Conservation (phyloP, 1,284 basidiomycete species). For the Puccinia polysora region DNA sequence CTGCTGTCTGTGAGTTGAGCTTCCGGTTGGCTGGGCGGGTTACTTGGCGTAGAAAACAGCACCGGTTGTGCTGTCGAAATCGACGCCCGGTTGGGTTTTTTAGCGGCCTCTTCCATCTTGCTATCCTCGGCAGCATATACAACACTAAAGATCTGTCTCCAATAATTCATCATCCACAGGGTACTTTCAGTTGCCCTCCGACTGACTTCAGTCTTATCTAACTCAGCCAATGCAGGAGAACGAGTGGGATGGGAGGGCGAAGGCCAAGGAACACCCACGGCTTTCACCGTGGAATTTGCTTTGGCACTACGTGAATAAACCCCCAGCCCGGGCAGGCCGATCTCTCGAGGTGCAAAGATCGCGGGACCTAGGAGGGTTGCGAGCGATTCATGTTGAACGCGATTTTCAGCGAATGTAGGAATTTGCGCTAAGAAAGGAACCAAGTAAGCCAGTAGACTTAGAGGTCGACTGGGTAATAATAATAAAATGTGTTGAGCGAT, state of each 20-base stretch:
- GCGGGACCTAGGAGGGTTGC: slow-evolving; percentile 24
- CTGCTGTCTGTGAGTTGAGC: too few species aligned
- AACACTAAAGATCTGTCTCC: background rate
- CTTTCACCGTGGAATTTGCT: background rate
- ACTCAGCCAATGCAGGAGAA: slow-evolving; percentile 1
- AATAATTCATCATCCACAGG: slow-evolving; percentile 18
- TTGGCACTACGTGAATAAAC: slow-evolving; percentile 13
- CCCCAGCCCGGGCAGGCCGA: slow-evolving; percentile 31
- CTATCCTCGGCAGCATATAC: background rate
- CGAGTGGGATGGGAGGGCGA: background rate
- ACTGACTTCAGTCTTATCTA: background rate
- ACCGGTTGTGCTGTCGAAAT: background rate
- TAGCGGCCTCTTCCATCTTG: background rate
- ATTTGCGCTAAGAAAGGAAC: slow-evolving; percentile 23
- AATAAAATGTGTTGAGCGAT: slow-evolving; percentile 1
- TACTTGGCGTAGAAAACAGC: background rate
- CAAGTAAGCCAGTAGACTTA: slow-evolving; percentile 26
- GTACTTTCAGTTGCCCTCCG: slow-evolving; percentile 13
- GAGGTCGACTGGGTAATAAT: slow-evolving; percentile 11
- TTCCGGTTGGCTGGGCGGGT: background rate
- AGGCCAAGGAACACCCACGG: background rate
- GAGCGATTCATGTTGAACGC: slow-evolving; percentile 26
- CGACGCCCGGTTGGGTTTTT: background rate
- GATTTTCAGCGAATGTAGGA: slow-evolving; percentile 21
- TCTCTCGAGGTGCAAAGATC: slow-evolving; percentile 15